Conservation (phyloP, 305 asterid species). For the Coffea humblotiana region DNA sequence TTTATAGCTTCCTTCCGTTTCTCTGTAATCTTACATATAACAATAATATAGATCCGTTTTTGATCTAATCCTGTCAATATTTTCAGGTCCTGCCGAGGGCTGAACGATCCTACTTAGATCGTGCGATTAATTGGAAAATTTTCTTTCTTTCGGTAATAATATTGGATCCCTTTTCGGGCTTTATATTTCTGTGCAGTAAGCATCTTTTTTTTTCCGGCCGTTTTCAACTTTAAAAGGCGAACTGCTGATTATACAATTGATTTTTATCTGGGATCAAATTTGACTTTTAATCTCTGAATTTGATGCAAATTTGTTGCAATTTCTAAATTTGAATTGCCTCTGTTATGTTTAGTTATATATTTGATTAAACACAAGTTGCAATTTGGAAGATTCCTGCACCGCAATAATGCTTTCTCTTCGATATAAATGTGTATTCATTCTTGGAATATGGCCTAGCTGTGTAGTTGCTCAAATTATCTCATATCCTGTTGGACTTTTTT, state of each 20-base stretch:
- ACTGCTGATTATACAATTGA: neutral
- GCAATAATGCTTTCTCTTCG: neutral
- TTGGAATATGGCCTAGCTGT: neutral
- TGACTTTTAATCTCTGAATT: neutral
- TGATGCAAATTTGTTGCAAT: no score
- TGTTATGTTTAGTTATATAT: neutral
- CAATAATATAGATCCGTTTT: slow-evolving; percentile 8
- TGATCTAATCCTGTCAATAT: neutral
- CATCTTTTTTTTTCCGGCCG: neutral
- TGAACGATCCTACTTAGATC: slow-evolving; percentile 8
- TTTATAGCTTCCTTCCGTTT: neutral
- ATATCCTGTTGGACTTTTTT: neutral
- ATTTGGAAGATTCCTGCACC: neutral
- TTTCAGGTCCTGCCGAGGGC: slow-evolving; percentile 4
- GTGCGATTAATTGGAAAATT: neutral
- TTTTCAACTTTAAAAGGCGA: neutral
- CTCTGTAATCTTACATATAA: neutral
- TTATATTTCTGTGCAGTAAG: neutral
- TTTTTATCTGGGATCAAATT: neutral
- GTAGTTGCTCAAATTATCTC: neutral
- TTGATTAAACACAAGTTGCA: neutral
- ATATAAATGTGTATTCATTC: no score
- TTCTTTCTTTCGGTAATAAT: slow-evolving; percentile 14
- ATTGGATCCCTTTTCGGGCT: neutral
- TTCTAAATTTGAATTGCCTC: neutral